phyloP scores from a whole-genome alignment of 768 basidiomycete genomes.

The Boletus reticuloceps region DNA sequence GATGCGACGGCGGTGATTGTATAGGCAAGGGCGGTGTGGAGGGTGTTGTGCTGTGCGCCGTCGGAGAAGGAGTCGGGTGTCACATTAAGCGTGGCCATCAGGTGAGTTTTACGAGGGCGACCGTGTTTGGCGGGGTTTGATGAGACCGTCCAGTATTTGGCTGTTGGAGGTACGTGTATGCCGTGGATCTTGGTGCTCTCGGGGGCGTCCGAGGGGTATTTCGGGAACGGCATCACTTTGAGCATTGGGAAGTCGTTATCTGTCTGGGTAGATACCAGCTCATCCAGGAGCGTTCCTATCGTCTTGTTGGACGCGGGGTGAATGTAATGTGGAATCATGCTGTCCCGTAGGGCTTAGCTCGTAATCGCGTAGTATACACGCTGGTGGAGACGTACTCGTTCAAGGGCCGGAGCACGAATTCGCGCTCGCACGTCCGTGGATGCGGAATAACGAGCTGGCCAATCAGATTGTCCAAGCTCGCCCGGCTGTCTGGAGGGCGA shows the following conservation, averaged over 20 bases:
- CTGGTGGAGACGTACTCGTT: slow-evolving; percentile 59
- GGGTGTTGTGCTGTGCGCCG: slow-evolving; percentile 27
- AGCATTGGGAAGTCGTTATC: slow-evolving; percentile 49
- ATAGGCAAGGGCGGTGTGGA: slow-evolving; percentile 55
- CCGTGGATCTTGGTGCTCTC: slow-evolving; percentile 1
- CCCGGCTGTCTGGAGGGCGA: slow-evolving; percentile 38
- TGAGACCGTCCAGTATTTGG: slow-evolving; percentile 23
- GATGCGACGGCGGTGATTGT: slow-evolving; percentile 43
- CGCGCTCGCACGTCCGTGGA: slow-evolving; percentile 73
- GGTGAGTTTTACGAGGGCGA: slow-evolving; percentile 45
- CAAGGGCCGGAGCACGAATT: slow-evolving; percentile 89
- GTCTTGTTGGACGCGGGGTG: slow-evolving; percentile 60
- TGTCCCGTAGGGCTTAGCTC: slow-evolving; percentile 29
- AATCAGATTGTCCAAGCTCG: slow-evolving; percentile 55
- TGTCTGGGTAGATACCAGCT: slow-evolving; percentile 33
- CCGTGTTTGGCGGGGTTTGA: slow-evolving; percentile 15
- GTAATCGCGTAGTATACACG: background rate
- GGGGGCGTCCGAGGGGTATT: slow-evolving; percentile 38
- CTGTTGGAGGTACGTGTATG: slow-evolving; percentile 19
- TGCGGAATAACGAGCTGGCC: slow-evolving; percentile 85
- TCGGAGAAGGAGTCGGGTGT: slow-evolving; percentile 2
- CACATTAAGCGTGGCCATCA: slow-evolving; percentile 79
- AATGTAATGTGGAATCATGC: slow-evolving; percentile 73
- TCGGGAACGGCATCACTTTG: slow-evolving; percentile 75
- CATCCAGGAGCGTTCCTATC: slow-evolving; percentile 44